Percentiles rank a stretch among this genome's conserved stretches.
Evolutionary conservation across 495 filamentous ascomycete species (phyloP).

Genomic region (Pseudevernia furfuracea): DNA sequence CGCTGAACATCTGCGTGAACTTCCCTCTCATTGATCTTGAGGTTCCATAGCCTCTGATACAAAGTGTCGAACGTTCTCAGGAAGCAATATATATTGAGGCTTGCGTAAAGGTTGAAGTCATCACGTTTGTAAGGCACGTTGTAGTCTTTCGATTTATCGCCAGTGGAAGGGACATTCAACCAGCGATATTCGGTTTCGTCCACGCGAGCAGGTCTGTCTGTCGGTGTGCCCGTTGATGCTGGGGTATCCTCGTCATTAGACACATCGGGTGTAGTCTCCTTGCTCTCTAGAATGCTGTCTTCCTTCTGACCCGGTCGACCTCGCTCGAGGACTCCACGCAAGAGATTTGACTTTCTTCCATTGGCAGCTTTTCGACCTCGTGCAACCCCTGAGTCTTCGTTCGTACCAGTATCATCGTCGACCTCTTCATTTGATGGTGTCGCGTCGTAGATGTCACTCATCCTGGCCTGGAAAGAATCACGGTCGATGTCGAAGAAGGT

Average conservation of each 20-base stretch:
- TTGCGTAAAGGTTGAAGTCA: slow-evolving; percentile 79
- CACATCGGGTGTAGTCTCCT: slow-evolving; percentile 78
- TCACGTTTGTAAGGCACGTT: slow-evolving; percentile 74
- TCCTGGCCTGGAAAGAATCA: slow-evolving; percentile 64
- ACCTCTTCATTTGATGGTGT: slow-evolving; percentile 61
- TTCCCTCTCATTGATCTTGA: slow-evolving; percentile 68
- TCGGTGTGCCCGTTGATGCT: slow-evolving; percentile 34
- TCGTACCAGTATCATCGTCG: slow-evolving; percentile 50
- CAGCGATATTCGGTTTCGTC: slow-evolving; percentile 47
- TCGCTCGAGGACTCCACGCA: slow-evolving; percentile 77
- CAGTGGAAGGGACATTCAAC: slow-evolving; percentile 51
- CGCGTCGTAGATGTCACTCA: slow-evolving; percentile 59
- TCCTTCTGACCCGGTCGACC: slow-evolving; percentile 68
- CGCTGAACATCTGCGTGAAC: slow-evolving; percentile 66
- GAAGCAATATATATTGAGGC: slow-evolving; percentile 84
- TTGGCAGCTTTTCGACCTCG: slow-evolving; percentile 53
- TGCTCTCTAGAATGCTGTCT: slow-evolving; percentile 65
- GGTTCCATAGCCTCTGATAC: slow-evolving; percentile 70
- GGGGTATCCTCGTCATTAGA: slow-evolving; percentile 59
- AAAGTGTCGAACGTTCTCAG: slow-evolving; percentile 84
- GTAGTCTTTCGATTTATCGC: slow-evolving; percentile 51
- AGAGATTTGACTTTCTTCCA: slow-evolving; percentile 70
- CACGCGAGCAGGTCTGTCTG: slow-evolving; percentile 28
- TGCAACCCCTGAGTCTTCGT: slow-evolving; percentile 44
- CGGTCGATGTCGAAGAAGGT: slow-evolving; percentile 80